phyloP scores from a whole-genome alignment of 768 basidiomycete genomes.

The Auricularia sp. region DNA sequence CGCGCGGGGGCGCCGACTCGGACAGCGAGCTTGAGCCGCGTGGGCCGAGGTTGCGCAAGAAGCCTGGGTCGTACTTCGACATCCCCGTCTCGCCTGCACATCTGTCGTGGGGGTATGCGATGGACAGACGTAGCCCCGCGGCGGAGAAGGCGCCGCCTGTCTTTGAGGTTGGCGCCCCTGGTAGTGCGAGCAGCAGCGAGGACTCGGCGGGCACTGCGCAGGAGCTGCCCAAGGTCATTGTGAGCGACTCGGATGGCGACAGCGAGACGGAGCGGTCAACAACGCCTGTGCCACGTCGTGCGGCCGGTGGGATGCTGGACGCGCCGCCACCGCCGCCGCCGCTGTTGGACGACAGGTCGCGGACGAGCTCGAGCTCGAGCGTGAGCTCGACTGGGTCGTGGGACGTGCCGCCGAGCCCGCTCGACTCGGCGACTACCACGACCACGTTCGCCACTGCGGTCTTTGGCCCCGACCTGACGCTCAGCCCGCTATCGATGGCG shows the following conservation, averaged over 20 bases:
- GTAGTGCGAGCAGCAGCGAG: not conserved
- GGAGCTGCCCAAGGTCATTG: not conserved
- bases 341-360: not conserved
- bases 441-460: not conserved
- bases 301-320: not conserved
- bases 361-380: constrained; percentile 1
- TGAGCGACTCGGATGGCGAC: not conserved
- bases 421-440: not conserved
- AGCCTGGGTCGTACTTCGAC: not conserved
- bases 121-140: not conserved
- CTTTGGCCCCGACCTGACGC: not conserved
- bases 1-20: not conserved
- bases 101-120: not conserved
- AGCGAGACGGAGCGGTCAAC: not conserved
- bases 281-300: not conserved
- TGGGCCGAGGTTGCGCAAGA: not conserved
- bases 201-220: not conserved
- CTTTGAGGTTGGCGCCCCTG: not conserved
- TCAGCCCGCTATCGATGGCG: not conserved
- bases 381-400: not conserved
- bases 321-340: not conserved
- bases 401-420: not conserved
- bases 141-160: not conserved
- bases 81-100: not conserved
- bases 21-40: not conserved